These are phyloP conservation scores for Phytophthora fragariae DNA, from an alignment of 352 stramenopile species.

Conservation along the genomic window DNA sequence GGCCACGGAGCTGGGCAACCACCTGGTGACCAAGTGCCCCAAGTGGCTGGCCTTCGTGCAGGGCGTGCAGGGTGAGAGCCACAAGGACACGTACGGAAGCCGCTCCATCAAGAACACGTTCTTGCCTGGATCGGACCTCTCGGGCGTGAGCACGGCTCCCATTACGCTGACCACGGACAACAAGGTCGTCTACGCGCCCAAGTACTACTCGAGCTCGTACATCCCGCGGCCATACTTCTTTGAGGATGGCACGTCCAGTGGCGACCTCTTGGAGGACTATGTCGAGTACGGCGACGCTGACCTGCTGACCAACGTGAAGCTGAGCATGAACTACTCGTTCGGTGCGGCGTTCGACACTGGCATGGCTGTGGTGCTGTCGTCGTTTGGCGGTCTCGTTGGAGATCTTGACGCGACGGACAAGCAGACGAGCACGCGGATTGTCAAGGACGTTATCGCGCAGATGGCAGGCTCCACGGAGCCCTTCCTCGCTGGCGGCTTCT, in stretches of 20 bases:
- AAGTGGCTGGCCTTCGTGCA: constrained; percentile 85
- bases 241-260: constrained; percentile 47
- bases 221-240: constrained; percentile 77
- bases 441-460: constrained; percentile 64
- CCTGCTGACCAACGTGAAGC: constrained; percentile 68
- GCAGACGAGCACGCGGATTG: constrained; percentile 78
- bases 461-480: constrained; percentile 65
- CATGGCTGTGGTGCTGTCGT: constrained; percentile 77
- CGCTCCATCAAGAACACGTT: constrained; percentile 74
- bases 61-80: constrained; percentile 70
- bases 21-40: constrained; percentile 71
- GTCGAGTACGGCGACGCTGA: constrained; percentile 62
- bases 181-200: constrained; percentile 87
- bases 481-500: constrained; percentile 78
- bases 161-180: constrained; percentile 67
- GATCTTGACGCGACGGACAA: constrained; percentile 59
- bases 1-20: constrained; percentile 71
- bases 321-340: constrained; percentile 89
- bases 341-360: constrained; percentile 62
- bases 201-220: constrained; percentile 80
- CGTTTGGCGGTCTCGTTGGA: constrained; percentile 82
- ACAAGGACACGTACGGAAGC: constrained; percentile 72
- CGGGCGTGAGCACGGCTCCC: constrained; percentile 46
- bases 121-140: constrained; percentile 72
- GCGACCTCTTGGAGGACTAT: constrained; percentile 72